Evolutionary conservation across 768 basidiomycete species (phyloP).

Genomic region (Asterophora parasitica): DNA sequence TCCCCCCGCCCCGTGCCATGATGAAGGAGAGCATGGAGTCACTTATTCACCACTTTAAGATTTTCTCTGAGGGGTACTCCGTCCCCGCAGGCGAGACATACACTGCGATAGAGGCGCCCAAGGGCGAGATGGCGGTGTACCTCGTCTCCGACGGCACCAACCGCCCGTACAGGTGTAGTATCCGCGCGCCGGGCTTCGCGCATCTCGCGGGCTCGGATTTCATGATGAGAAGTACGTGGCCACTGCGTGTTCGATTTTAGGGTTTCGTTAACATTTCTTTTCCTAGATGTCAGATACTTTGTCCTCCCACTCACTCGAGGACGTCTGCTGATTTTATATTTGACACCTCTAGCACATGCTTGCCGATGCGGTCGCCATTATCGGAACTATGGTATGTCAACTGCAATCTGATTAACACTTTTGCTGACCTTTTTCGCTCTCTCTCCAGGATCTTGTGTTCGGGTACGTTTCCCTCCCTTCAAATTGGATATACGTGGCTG

Average conservation of each 20-base stretch:
- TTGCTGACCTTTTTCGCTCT: slow-evolving; percentile 9
- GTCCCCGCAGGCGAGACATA: slow-evolving; percentile 97
- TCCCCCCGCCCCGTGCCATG: slow-evolving; percentile 90
- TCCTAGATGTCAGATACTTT: slow-evolving; percentile 37
- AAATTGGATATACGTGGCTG: slow-evolving; percentile 1
- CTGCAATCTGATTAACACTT: slow-evolving; percentile 1
- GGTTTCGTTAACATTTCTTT: slow-evolving; percentile 6
- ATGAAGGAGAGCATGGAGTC: slow-evolving; percentile 99
- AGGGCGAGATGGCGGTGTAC: slow-evolving; percentile 99
- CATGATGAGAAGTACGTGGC: slow-evolving; percentile 86
- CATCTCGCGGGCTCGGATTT: slow-evolving; percentile 96
- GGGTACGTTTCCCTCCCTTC: slow-evolving; percentile 54
- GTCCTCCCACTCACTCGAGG: slow-evolving; percentile 2
- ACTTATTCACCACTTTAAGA: slow-evolving; percentile 98
- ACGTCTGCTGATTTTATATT: slow-evolving; percentile 11
- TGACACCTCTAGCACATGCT: slow-evolving; percentile 63
- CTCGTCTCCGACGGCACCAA: slow-evolving; percentile 97
- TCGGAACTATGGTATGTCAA: slow-evolving; percentile 87
- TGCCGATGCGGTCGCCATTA: slow-evolving; percentile 93
- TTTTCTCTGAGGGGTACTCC: slow-evolving; percentile 95
- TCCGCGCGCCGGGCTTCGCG: slow-evolving; percentile 94
- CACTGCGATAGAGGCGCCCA: slow-evolving; percentile 95
- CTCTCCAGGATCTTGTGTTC: slow-evolving; percentile 77
- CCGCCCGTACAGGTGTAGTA: slow-evolving; percentile 95
- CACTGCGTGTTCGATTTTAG: slow-evolving; percentile 5